phyloP scores from a whole-genome alignment of 2,329 filamentous ascomycete genomes.

The Alternaria incomplexa region DNA sequence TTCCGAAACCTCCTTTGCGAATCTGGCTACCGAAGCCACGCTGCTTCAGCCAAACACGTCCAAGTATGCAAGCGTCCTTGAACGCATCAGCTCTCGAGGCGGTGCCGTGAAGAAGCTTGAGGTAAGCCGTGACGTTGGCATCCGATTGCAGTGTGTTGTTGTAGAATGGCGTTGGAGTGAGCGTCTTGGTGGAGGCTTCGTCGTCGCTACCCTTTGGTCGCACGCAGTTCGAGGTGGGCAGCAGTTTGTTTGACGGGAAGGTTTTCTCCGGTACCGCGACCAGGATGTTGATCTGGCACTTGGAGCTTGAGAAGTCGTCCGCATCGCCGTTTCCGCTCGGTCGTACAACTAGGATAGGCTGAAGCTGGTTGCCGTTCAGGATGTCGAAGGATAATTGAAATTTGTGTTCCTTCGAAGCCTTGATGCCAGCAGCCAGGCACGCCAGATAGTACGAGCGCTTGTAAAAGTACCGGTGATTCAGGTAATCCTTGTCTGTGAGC shows the following conservation, averaged over 20 bases:
- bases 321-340: conserved; percentile 42
- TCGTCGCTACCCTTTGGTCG: conserved; percentile 60
- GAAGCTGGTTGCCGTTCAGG: conserved; percentile 75
- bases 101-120: conserved; percentile 75
- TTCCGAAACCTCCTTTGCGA: conserved; percentile 83
- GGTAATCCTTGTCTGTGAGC: conserved; percentile 93
- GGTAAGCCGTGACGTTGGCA: conserved; percentile 72
- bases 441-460: conserved; percentile 92
- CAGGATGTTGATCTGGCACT: conserved; percentile 71
- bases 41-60: conserved; percentile 87
- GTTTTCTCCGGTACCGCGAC: conserved; percentile 72
- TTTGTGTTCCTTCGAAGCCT: conserved; percentile 60
- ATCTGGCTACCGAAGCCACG: conserved; percentile 76
- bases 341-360: conserved; percentile 67
- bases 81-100: conserved; percentile 75
- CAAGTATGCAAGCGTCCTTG: conserved; percentile 82
- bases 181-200: conserved; percentile 45
- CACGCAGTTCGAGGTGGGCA: conserved; percentile 72
- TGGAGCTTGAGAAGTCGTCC: conserved; percentile 46
- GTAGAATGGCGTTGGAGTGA: conserved; percentile 77
- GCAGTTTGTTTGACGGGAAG: conserved; percentile 75
- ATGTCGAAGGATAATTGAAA: conserved; percentile 69
- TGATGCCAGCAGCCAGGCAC: conserved; percentile 75
- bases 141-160: conserved; percentile 86
- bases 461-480: conserved; percentile 92